These are phyloP conservation scores for Withania somnifera DNA, from an alignment of 305 asterid species.

Conservation along the genomic window DNA sequence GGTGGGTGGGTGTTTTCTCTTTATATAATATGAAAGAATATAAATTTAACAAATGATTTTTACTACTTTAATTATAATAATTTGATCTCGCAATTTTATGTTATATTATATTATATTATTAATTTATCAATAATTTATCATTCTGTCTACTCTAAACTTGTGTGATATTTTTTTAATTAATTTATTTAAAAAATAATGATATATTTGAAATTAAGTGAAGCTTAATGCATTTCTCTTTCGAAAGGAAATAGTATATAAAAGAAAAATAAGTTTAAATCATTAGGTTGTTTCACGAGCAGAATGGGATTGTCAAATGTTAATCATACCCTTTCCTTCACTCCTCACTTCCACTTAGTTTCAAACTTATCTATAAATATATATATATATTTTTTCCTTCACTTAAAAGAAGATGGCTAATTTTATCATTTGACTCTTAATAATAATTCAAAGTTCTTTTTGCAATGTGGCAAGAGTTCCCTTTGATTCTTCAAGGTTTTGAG, in stretches of 20 bases:
- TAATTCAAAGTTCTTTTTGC: neutral
- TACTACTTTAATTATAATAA: no score
- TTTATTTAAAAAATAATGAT: neutral
- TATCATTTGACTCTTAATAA: neutral
- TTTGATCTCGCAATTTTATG: no score
- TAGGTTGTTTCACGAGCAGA: constrained; percentile 1
- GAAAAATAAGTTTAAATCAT: neutral
- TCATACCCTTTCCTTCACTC: neutral
- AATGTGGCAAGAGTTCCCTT: neutral
- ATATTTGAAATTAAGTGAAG: neutral
- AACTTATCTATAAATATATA: neutral
- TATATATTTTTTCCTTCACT: neutral
- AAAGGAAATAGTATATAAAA: neutral
- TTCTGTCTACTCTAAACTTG: no score
- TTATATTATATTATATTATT: no score
- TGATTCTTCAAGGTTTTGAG: neutral
- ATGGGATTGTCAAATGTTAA: neutral
- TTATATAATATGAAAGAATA: no score
- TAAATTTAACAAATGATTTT: no score
- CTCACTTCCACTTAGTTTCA: neutral
- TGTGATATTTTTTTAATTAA: neutral
- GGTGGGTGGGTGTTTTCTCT: no score
- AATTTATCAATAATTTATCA: no score
- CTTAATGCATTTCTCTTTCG: neutral
- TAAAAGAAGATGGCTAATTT: neutral